Conservation (phyloP, 306 rosid species). For the Prunus mongolica region DNA sequence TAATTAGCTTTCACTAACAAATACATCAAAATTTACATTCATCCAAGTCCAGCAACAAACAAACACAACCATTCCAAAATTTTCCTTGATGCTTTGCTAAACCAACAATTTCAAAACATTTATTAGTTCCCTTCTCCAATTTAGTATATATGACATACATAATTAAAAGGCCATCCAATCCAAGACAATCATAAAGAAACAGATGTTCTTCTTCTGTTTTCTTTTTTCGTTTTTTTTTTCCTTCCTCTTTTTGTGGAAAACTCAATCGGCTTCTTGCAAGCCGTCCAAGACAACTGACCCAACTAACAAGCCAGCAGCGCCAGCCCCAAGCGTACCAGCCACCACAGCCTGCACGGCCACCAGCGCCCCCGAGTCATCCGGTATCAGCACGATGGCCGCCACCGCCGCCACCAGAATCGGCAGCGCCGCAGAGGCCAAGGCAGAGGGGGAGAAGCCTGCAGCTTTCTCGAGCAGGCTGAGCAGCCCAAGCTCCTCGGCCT, state of each 20-base stretch:
- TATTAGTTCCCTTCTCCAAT: background rate
- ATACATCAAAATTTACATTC: background rate
- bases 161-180: background rate
- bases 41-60: background rate
- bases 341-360: conserved; percentile 55
- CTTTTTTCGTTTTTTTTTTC: no score
- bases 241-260: no score
- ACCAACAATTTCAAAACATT: background rate
- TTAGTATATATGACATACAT: background rate
- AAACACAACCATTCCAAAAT: background rate
- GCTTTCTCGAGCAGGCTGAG: conserved; percentile 69
- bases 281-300: conserved; percentile 80
- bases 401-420: conserved; percentile 66
- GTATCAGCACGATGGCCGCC: conserved; percentile 54
- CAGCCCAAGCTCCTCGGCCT: conserved; percentile 85
- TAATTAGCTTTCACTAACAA: background rate
- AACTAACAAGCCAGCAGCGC: conserved; percentile 61
- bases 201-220: no score
- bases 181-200: no score
- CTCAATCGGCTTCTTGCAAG: conserved; percentile 85
- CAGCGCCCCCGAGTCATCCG: conserved; percentile 72
- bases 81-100: background rate
- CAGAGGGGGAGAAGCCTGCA: conserved; percentile 57
- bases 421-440: conserved; percentile 65
- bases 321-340: conserved; percentile 60